These are phyloP conservation scores for Niebla homalea DNA, from an alignment of 495 filamentous ascomycete species.

Conservation along the genomic window DNA sequence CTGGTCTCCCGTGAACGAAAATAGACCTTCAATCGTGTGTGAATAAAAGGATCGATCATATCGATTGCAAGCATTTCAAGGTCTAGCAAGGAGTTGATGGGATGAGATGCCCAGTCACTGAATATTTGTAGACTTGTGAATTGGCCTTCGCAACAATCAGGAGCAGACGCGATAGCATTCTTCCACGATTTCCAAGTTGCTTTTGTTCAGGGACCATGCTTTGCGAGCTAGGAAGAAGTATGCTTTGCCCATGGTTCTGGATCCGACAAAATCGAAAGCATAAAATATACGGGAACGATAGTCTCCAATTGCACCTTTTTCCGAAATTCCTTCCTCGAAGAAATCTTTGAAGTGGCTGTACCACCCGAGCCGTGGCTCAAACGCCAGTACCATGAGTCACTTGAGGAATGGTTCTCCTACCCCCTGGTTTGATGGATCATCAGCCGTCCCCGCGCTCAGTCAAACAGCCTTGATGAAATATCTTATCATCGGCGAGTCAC, in stretches of 20 bases:
- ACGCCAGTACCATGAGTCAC: neutral
- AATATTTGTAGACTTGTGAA: neutral
- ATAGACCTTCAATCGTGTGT: slow-evolving; percentile 28
- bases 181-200: neutral
- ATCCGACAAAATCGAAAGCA: neutral
- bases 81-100: slow-evolving; percentile 8
- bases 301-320: neutral
- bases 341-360: slow-evolving; percentile 9
- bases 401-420: too few relatives aligned
- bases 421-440: slow-evolving; percentile 20
- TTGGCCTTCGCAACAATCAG: slow-evolving; percentile 2
- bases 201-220: neutral
- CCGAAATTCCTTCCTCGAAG: neutral
- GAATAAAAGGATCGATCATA: slow-evolving; percentile 12
- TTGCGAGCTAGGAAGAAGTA: neutral
- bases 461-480: slow-evolving; percentile 24
- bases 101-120: neutral
- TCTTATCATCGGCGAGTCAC: slow-evolving; percentile 15
- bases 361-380: slow-evolving; percentile 10
- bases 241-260: neutral
- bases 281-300: neutral
- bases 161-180: neutral
- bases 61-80: slow-evolving; percentile 25
- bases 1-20: slow-evolving; percentile 17
- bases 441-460: slow-evolving; percentile 11